Evolutionary conservation across 2,329 filamentous ascomycete species (phyloP).

Genomic region (Davidsoniella virescens): DNA sequence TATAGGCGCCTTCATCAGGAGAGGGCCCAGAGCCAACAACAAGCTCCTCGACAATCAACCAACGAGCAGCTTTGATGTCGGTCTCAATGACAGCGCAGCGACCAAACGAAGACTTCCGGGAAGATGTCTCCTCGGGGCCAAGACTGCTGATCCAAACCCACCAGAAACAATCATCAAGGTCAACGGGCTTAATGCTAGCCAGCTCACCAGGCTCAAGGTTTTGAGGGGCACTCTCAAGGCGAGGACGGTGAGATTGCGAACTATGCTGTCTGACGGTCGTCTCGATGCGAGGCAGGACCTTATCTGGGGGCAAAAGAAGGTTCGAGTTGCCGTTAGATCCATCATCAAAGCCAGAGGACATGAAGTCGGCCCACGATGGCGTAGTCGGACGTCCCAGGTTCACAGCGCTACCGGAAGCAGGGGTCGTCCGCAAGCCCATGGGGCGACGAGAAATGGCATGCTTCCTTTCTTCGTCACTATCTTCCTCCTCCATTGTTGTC

Average conservation of each 20-base stretch:
- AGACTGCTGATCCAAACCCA: slow-evolving; percentile 99
- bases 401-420: slow-evolving; percentile 44
- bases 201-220: slow-evolving; percentile 80
- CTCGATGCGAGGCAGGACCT: slow-evolving; percentile 73
- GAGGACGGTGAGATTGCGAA: slow-evolving; percentile 67
- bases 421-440: slow-evolving; percentile 42
- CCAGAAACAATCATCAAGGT: slow-evolving; percentile 94
- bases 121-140: slow-evolving; percentile 70
- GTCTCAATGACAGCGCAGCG: slow-evolving; percentile 88
- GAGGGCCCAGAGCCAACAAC: slow-evolving; percentile 82
- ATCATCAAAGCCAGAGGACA: slow-evolving; percentile 84
- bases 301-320: slow-evolving; percentile 75
- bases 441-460: slow-evolving; percentile 22
- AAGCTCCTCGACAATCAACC: slow-evolving; percentile 93
- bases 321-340: slow-evolving; percentile 42
- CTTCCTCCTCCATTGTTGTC: slow-evolving; percentile 53
- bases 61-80: slow-evolving; percentile 60
- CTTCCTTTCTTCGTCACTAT: slow-evolving; percentile 45
- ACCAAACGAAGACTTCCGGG: slow-evolving; percentile 84
- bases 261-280: slow-evolving; percentile 57
- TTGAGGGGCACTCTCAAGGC: slow-evolving; percentile 45
- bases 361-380: slow-evolving; percentile 94
- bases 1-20: slow-evolving; percentile 70
- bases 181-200: slow-evolving; percentile 72
- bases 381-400: slow-evolving; percentile 72